Conservation (phyloP, 371 early-diverging fungal species). For the Mortierella sp. region DNA sequence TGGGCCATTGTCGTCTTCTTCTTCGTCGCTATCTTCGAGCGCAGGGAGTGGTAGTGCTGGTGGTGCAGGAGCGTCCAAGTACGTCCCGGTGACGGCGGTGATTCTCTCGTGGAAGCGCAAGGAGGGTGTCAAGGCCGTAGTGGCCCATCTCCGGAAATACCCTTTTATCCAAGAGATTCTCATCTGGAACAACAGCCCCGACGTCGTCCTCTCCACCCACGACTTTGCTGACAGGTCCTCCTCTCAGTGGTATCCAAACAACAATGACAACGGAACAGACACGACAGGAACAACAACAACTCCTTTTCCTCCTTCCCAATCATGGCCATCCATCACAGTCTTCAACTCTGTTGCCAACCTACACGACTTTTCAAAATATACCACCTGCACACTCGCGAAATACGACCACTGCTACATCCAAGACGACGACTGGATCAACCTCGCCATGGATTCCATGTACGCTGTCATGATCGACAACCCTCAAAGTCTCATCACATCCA, state of each 20-base stretch:
- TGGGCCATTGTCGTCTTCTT: background rate
- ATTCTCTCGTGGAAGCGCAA: constrained; percentile 66
- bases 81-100: constrained; percentile 70
- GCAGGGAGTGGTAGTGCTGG: background rate
- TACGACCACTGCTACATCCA: constrained; percentile 75
- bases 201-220: constrained; percentile 17
- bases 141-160: constrained; percentile 68
- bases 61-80: constrained; percentile 26
- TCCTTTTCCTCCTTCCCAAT: background rate
- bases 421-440: constrained; percentile 70
- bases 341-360: constrained; percentile 68
- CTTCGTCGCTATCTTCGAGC: background rate
- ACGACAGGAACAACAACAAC: background rate
- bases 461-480: constrained; percentile 69
- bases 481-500: constrained; percentile 66
- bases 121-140: constrained; percentile 63
- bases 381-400: constrained; percentile 71
- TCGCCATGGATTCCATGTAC: constrained; percentile 70
- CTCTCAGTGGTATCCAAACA: background rate
- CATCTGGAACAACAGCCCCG: constrained; percentile 68
- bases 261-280: background rate
- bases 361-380: constrained; percentile 72
- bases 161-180: constrained; percentile 74
- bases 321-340: constrained; percentile 44
- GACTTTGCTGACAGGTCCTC: constrained; percentile 33